Evolutionary conservation across 306 rosid species (phyloP).

Genomic region (Cicer pinnatifidum): DNA sequence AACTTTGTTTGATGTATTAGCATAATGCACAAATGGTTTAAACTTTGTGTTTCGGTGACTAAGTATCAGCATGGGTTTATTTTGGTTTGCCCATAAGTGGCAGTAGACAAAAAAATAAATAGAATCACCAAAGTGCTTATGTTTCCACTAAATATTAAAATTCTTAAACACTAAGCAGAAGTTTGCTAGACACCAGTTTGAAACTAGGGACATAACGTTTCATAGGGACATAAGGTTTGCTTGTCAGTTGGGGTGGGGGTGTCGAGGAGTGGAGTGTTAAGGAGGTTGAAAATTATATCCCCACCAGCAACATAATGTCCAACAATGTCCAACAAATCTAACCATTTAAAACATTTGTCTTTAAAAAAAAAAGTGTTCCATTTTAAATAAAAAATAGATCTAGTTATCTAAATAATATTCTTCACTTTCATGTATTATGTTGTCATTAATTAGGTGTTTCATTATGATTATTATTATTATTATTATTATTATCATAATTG

Average conservation of each 20-base stretch:
- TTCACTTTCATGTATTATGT: constrained; percentile 15
- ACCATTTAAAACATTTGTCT: too few species aligned
- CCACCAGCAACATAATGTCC: too few species aligned
- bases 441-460: neutral
- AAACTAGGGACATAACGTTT: constrained; percentile 12
- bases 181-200: constrained; percentile 2
- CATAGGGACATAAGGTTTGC: neutral
- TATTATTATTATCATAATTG: neutral
- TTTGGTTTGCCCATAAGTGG: constrained; percentile 16
- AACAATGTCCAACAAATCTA: too few species aligned
- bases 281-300: too few species aligned
- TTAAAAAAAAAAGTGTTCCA: too few species aligned
- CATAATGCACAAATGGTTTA: constrained; percentile 7
- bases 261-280: too few species aligned
- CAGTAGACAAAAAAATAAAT: neutral
- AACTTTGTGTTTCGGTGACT: constrained; percentile 12
- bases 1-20: constrained; percentile 22
- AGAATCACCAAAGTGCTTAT: constrained; percentile 22
- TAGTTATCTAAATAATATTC: constrained; percentile 17
- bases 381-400: neutral
- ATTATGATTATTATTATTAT: too few species aligned
- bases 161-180: constrained; percentile 14
- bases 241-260: too few species aligned
- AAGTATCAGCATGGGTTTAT: neutral
- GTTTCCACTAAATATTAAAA: constrained; percentile 25